A percentile compares a stretch with the other conserved stretches of the same genome.
phyloP scores from a whole-genome alignment of 1,139 yeast genomes.

The Lipomyces yarrowii region DNA sequence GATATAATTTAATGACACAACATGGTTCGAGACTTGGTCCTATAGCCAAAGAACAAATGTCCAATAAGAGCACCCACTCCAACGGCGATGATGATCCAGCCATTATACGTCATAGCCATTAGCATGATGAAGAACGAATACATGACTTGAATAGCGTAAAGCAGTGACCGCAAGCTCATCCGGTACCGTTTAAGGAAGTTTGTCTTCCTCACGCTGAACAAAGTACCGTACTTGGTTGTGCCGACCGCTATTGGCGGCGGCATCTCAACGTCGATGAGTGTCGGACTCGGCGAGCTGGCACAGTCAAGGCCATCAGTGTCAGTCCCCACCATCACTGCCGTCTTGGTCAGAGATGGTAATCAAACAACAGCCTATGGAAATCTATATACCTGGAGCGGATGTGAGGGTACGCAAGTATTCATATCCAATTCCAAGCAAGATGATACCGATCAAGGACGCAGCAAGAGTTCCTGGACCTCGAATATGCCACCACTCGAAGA shows the following conservation, averaged over 20 bases:
- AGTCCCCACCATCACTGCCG: not conserved
- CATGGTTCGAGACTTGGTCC: slow-evolving; percentile 4
- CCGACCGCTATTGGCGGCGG: not conserved
- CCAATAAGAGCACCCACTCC: slow-evolving; percentile 71
- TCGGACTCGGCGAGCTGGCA: not conserved
- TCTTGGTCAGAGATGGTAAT: slow-evolving; percentile 11
- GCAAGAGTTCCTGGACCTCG: slow-evolving; percentile 54
- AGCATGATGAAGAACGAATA: slow-evolving; percentile 74
- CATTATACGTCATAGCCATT: slow-evolving; percentile 49
- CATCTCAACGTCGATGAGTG: not conserved
- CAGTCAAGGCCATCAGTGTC: slow-evolving; percentile 1
- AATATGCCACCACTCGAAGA: slow-evolving; percentile 80
- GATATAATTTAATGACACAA: slow-evolving; percentile 11
- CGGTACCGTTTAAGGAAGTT: not conserved
- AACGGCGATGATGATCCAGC: slow-evolving; percentile 78
- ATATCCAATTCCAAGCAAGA: slow-evolving; percentile 57
- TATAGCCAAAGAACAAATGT: slow-evolving; percentile 42
- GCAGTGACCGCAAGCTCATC: slow-evolving; percentile 15
- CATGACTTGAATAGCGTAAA: slow-evolving; percentile 74
- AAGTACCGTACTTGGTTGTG: not conserved
- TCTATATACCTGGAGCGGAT: slow-evolving; percentile 11
- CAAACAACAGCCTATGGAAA: slow-evolving; percentile 22
- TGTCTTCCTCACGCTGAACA: not conserved
- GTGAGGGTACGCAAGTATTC: slow-evolving; percentile 56
- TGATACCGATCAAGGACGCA: slow-evolving; percentile 55